Evolutionary conservation across 2,329 filamentous ascomycete species (phyloP).

Genomic region (Monosporascus sp.): DNA sequence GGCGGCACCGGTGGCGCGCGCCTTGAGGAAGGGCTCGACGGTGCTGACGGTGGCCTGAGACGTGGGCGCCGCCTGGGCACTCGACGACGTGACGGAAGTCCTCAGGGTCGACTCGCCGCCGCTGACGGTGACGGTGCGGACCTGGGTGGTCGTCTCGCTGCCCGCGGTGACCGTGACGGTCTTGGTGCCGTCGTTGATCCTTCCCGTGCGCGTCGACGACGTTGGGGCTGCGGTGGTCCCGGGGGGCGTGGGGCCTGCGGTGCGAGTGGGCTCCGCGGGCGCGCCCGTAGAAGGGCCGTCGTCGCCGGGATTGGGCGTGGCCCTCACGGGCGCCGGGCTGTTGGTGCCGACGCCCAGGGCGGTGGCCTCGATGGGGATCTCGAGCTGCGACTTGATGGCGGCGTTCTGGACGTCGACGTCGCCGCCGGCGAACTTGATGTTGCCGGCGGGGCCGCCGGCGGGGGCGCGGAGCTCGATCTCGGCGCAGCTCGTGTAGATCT

Average conservation of each 20-base stretch:
- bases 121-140: slow-evolving; percentile 31
- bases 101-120: not conserved
- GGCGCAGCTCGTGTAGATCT: slow-evolving; percentile 54
- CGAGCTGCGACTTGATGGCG: slow-evolving; percentile 40
- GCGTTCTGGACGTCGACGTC: slow-evolving; percentile 22
- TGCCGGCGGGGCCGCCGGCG: slow-evolving; percentile 27
- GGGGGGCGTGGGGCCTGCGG: no score
- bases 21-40: slow-evolving; percentile 21
- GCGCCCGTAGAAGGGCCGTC: no score
- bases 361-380: slow-evolving; percentile 32
- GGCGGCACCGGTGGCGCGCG: slow-evolving; percentile 19
- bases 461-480: slow-evolving; percentile 27
- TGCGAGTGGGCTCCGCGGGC: no score
- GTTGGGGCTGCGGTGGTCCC: not conserved
- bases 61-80: not conserved
- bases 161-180: slow-evolving; percentile 38
- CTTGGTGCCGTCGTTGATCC: slow-evolving; percentile 26
- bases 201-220: not conserved
- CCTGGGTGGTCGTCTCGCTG: slow-evolving; percentile 33
- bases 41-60: slow-evolving; percentile 3
- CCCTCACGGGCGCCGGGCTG: slow-evolving; percentile 17
- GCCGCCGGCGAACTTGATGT: slow-evolving; percentile 33
- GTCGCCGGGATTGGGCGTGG: not conserved
- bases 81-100: not conserved
- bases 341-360: slow-evolving; percentile 24